Evolutionary conservation across 2,329 filamentous ascomycete genomes (phyloP), one percentile per base, ranked within the genome.

Genomic region (Alternaria sp.): DNA sequence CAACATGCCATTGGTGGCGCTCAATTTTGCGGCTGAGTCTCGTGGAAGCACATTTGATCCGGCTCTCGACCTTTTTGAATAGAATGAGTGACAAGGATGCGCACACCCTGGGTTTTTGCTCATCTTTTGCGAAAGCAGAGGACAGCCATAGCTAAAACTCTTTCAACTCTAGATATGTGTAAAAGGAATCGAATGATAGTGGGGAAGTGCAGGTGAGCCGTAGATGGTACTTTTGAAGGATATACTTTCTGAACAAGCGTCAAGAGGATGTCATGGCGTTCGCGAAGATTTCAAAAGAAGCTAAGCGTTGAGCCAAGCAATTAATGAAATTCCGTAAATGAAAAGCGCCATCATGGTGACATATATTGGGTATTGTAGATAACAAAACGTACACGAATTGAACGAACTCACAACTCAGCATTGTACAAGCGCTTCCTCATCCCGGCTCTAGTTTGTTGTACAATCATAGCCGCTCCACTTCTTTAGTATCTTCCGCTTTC

Each of bases 401-500:
- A 29, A 10, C 31, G 10, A 40, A 21, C 42, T 23, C 37, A 28
- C 53, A 37, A 10, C 46, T 36, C 21, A 36, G 8, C 13, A 36
- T 24, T 13, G 13, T 24, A 17, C 29, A 34, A 14, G 31, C 44
- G 5, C 13, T 34, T 36, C 21, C 23, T n/a, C 21, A 17, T 48
- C 2, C 44, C 0, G 29, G 14, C 13, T 34, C 23, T 7, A 5
- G 8, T 28, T 21, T 11, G 26, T 8, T 36, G 26, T 6, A 23
- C 3, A 26, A 8, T 34, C 21, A 37, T 28, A 4, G 10, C 4
- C 2, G 4, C 50, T 42, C 6, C 24, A 14, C 10, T 1, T 26
- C 33, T 23, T 57, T 31, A 59, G 37, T 70, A 74, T 9, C 71
- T 42, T 24, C 69, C 70, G 51, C 69, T 70, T 50, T 75, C 73